phyloP scores from a whole-genome alignment of 2,329 filamentous ascomycete species.

The Daldinia sp. region DNA sequence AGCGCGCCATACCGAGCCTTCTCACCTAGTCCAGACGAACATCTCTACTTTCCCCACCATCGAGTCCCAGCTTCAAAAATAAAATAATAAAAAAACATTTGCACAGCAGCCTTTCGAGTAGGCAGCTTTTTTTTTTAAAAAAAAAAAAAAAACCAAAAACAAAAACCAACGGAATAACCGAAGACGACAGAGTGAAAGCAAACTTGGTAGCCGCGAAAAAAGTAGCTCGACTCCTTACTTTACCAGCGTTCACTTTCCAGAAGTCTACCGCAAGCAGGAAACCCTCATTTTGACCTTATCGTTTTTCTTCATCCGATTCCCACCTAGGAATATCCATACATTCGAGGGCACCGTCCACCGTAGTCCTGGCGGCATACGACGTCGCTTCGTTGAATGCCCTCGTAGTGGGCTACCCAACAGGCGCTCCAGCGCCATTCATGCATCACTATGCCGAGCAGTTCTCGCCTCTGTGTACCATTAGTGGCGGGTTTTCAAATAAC shows the following conservation, averaged over 20 bases:
- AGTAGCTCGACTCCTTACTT: slow-evolving; percentile 18
- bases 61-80: slow-evolving; percentile 40
- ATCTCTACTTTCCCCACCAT: slow-evolving; percentile 37
- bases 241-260: slow-evolving; percentile 20
- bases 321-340: slow-evolving; percentile 36
- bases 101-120: slow-evolving; percentile 27
- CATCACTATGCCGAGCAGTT: slow-evolving; percentile 50
- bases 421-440: slow-evolving; percentile 51
- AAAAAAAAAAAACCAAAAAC: too few species aligned
- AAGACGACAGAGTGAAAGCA: slow-evolving; percentile 11
- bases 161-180: slow-evolving; percentile 21
- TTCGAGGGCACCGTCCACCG: slow-evolving; percentile 45
- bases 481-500: slow-evolving; percentile 46
- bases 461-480: slow-evolving; percentile 50
- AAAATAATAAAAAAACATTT: slow-evolving; percentile 10
- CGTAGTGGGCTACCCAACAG: slow-evolving; percentile 53
- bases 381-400: slow-evolving; percentile 49
- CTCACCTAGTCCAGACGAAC: slow-evolving; percentile 36
- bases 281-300: slow-evolving; percentile 16
- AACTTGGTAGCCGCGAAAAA: slow-evolving; percentile 20
- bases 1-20: slow-evolving; percentile 30
- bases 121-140: slow-evolving; percentile 11
- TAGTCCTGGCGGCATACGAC: slow-evolving; percentile 55
- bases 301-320: slow-evolving; percentile 10
- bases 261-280: slow-evolving; percentile 24